These are phyloP conservation scores for Abelmoschus esculentus DNA, from an alignment of 345 rosid genomes.

Conservation along the genomic window DNA sequence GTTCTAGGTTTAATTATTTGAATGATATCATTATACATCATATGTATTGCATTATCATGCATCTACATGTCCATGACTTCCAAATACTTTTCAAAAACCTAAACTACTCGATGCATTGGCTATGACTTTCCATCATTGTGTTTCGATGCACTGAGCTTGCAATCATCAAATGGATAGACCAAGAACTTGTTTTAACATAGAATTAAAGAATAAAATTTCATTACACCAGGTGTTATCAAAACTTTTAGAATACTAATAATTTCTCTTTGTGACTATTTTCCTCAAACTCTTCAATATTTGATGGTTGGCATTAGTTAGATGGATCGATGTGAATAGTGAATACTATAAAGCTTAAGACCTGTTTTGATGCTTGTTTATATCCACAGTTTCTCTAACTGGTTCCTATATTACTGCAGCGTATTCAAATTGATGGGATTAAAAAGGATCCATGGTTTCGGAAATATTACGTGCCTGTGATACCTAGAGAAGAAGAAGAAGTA, in stretches of 20 bases:
- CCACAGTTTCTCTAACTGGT: conserved; percentile 8
- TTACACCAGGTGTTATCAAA: neutral
- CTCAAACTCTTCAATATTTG: neutral
- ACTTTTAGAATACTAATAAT: neutral
- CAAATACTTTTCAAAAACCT: neutral
- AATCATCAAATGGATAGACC: neutral
- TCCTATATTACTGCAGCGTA: conserved; percentile 57
- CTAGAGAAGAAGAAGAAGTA: conserved; percentile 38
- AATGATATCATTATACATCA: neutral
- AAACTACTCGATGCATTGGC: neutral
- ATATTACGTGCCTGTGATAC: conserved; percentile 49
- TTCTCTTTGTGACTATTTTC: neutral
- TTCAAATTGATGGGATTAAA: conserved; percentile 48
- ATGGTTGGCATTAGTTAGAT: conserved; percentile 4
- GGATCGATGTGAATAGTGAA: neutral
- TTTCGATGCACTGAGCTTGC: neutral
- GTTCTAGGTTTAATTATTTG: neutral
- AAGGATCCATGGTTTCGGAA: conserved; percentile 60
- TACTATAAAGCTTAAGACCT: neutral
- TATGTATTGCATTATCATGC: neutral
- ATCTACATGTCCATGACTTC: neutral
- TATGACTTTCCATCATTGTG: neutral
- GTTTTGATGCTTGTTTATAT: conserved; percentile 7
- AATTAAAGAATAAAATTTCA: neutral
- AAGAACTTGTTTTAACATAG: neutral